Evolutionary conservation across 495 filamentous ascomycete genomes (phyloP), one percentile per base, ranked within the genome.

Genomic region (Penicillium desertorum): DNA sequence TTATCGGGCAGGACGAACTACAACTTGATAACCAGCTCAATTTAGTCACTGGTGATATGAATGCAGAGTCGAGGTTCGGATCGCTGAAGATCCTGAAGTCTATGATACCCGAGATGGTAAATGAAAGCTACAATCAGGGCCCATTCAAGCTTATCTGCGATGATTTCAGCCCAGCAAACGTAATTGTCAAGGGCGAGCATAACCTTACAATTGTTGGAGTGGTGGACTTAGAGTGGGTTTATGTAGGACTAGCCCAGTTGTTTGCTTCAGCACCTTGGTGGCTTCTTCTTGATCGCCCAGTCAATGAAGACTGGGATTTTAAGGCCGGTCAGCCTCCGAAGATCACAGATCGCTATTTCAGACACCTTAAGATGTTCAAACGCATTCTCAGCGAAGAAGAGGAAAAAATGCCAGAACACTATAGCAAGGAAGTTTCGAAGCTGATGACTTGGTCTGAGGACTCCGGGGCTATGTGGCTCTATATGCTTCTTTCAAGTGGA

Each of bases 101-200:
- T 7, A 6, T 27, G 25, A 27, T 27, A 6, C 25, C 25, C 1
- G 25, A 27, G 5, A 27, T 27, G 25, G 1, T 27, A 6, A 8
- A 6, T 27, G 7, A 6, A 27, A 8, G 7, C 5, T 27, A 6
- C 5, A 8, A 27, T 6, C 6, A 27, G 7, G 25, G 25, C 25
- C 25, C 25, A 8, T 29, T 29, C 7, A 29, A 29, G 25, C 32
- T 50, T 1, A 50, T 50, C 8, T 50, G 17, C 47, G 47, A 50
- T 11, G 47, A 50, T 23, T 39, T 50, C 19, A 20, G 32, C 17
- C 47, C 17, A 50, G 47, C 47, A 50, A 50, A 50, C 9, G 37
- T 50, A 32, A 50, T 50, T 7, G 32, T 50, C 9, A 34, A 37
- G 37, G 37, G 47, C 32, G 45, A 48, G 1, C 17, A 25, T 20